Evolutionary conservation across 345 rosid genomes (phyloP), one percentile per base, ranked within the genome.

Genomic region (Boechera stricta): DNA sequence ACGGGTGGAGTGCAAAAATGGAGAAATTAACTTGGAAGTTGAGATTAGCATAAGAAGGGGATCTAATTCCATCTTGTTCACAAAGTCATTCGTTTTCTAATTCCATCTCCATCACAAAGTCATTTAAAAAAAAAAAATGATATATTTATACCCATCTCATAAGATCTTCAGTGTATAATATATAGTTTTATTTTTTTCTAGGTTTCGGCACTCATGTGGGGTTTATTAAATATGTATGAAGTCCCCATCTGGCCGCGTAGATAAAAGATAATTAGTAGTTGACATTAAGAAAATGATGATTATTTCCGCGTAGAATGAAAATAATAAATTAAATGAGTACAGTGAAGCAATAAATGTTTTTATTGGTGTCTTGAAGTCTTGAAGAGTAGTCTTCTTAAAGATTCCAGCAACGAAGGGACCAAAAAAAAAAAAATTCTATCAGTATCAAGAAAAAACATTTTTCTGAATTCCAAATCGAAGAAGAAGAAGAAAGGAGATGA

Each of bases 401-500:
- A 54, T 54, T 54, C 31, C 28, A 7, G 18, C 48, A 5, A 54
- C 11, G 54, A 41, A 70, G 54, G 1, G 2, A 1, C 0, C 1
- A 31, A 10, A 12, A 4, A 12, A 31, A 31, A 21, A 51, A 26
- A 36, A 6, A 2, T 9, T 52, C 16, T 16, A 21, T 49, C 42
- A n/a, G 15, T 28, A 21, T 52, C 29, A 49, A 49, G 6, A 4
- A 15, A 53, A 35, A 31, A 13, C 0, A 41, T 41, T 24, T 6
- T 36, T 15, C 47, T 28, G 31, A 7, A 29, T 59, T 60, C 1
- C 21, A 63, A 5, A 16, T 53, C 24, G 59, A 70, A 63, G 72
- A 33, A 59, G 59, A 75, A 44, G 73, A 76, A 69, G 61, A 67
- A 28, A 38, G 26, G 49, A 61, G 53, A 77, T 77, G 80, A 45